phyloP scores from a whole-genome alignment of 805 yeast genomes.

The Lachancea nothofagi region DNA sequence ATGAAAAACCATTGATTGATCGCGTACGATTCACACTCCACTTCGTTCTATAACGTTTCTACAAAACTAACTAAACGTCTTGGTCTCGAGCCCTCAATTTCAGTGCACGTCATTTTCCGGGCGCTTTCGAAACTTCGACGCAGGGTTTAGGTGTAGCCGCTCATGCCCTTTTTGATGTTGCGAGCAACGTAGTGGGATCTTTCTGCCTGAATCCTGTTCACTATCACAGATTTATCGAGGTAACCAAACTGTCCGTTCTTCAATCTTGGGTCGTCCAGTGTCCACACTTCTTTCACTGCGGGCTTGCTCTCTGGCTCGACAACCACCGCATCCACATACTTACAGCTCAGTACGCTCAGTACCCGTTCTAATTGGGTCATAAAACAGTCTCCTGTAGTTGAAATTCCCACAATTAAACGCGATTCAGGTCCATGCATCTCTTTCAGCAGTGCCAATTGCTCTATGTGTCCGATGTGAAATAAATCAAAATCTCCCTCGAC shows the following conservation, averaged over 20 bases:
- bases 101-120: too few relatives aligned
- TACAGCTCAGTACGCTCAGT: constrained; percentile 82
- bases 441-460: constrained; percentile 50
- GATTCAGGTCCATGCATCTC: constrained; percentile 32
- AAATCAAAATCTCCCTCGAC: constrained; percentile 86
- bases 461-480: constrained; percentile 90
- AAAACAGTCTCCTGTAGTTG: constrained; percentile 67
- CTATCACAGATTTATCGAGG: constrained; percentile 66
- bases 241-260: constrained; percentile 57
- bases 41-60: too few relatives aligned
- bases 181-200: constrained; percentile 74
- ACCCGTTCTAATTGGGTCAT: constrained; percentile 87
- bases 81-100: too few relatives aligned
- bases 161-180: constrained; percentile 76
- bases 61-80: too few relatives aligned
- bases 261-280: constrained; percentile 38
- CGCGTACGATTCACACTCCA: too few relatives aligned
- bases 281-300: constrained; percentile 7
- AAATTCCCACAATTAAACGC: constrained; percentile 53
- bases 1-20: too few relatives aligned
- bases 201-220: constrained; percentile 64
- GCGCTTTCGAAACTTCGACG: too few relatives aligned
- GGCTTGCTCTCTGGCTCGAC: constrained; percentile 32
- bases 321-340: constrained; percentile 72
- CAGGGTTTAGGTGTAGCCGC: not conserved